Conservation (phyloP, 768 basidiomycete species). For the Rhodotorula toruloides region DNA sequence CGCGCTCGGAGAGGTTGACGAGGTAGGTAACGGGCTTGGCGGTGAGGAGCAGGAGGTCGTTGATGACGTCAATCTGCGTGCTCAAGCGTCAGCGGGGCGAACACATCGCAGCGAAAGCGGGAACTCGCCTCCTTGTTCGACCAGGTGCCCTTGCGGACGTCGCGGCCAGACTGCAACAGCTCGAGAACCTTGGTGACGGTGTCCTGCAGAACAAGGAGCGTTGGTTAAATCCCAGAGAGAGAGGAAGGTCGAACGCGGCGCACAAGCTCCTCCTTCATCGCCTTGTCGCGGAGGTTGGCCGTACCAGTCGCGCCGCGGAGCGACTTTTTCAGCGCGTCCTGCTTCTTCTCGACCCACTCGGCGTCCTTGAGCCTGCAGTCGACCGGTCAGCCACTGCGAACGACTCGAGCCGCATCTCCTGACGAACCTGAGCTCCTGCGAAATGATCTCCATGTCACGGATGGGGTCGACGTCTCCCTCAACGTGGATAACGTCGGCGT, state of each 20-base stretch:
- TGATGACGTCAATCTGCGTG: conserved; percentile 78
- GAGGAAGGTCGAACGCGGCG: conserved; percentile 37
- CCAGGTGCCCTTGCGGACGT: conserved; percentile 91
- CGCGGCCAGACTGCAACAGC: conserved; percentile 68
- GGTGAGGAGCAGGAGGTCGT: conserved; percentile 79
- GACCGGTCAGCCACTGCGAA: not conserved
- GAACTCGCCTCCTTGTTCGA: conserved; percentile 83
- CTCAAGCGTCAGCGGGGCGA: conserved; percentile 47
- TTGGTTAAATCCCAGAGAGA: conserved; percentile 6
- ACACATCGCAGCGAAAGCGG: conserved; percentile 51
- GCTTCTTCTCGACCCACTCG: conserved; percentile 92
- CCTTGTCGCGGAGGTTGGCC: conserved; percentile 80
- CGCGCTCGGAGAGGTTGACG: conserved; percentile 90
- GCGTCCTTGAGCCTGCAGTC: conserved; percentile 71
- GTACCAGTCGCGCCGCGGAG: conserved; percentile 64
- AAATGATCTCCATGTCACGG: conserved; percentile 96
- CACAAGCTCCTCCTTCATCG: conserved; percentile 92
- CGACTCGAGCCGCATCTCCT: not conserved
- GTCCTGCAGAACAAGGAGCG: conserved; percentile 52
- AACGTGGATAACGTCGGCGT: conserved; percentile 98
- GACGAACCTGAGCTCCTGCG: conserved; percentile 69
- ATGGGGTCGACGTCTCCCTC: conserved; percentile 95
- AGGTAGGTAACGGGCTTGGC: conserved; percentile 97
- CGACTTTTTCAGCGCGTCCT: conserved; percentile 66
- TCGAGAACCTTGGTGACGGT: conserved; percentile 80